phyloP scores from a whole-genome alignment of 2,329 filamentous ascomycete species.

The Penicillium sp. region DNA sequence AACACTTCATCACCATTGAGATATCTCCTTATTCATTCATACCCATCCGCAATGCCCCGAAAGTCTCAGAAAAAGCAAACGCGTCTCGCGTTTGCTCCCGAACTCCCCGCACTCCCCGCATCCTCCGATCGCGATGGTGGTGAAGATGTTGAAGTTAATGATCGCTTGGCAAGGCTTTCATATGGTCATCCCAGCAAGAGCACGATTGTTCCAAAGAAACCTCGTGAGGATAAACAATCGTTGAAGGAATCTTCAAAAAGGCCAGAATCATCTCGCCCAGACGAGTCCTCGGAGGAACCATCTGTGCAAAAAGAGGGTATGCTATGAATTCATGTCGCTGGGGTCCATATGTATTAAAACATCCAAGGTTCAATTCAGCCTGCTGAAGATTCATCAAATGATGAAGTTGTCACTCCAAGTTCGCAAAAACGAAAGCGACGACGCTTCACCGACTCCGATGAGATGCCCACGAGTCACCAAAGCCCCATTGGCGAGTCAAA shows the following conservation, averaged over 20 bases:
- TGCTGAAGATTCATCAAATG: conserved; percentile 6
- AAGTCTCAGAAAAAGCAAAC: conserved; percentile 38
- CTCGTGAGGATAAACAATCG: conserved; percentile 1
- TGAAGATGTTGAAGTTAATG: conserved; percentile 18
- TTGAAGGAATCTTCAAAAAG: conserved; percentile 1
- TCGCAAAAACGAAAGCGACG: conserved; percentile 9
- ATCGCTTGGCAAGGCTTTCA: conserved; percentile 31
- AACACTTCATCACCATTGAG: neutral
- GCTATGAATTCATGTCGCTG: neutral
- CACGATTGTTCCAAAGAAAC: conserved; percentile 5
- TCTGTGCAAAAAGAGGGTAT: neutral
- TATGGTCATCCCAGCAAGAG: conserved; percentile 29
- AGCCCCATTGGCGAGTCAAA: neutral
- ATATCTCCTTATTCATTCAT: neutral
- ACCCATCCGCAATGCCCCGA: conserved; percentile 26
- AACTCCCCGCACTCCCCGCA: conserved; percentile 18
- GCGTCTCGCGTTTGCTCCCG: conserved; percentile 39
- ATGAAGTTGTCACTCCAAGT: conserved; percentile 9
- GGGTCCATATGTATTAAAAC: neutral
- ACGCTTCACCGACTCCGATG: neutral
- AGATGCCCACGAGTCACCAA: too few species aligned
- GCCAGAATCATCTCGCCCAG: neutral
- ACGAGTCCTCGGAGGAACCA: neutral
- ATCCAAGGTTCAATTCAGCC: too few species aligned
- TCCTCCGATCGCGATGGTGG: conserved; percentile 15